These are phyloP conservation scores for Russula vinacea DNA, from an alignment of 768 basidiomycete species.

Conservation along the genomic window DNA sequence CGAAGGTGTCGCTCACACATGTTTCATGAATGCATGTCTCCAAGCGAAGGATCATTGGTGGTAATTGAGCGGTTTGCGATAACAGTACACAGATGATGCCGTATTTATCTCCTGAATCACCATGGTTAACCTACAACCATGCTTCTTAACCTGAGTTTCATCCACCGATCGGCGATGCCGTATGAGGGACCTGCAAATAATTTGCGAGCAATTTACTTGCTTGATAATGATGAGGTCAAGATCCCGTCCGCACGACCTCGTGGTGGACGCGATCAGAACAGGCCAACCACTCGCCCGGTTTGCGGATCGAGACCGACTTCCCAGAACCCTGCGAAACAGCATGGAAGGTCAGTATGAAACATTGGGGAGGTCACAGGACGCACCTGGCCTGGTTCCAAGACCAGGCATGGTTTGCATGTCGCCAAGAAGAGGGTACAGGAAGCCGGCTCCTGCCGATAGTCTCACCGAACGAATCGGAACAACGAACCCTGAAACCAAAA, in stretches of 20 bases:
- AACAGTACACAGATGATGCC: constrained; percentile 12
- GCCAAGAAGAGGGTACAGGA: constrained; percentile 92
- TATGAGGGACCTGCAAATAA: background rate
- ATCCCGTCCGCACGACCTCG: constrained; percentile 20
- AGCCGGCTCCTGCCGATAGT: constrained; percentile 89
- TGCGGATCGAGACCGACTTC: constrained; percentile 80
- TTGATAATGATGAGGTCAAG: constrained; percentile 36
- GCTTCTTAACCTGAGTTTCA: background rate
- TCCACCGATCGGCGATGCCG: background rate
- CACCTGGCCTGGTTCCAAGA: constrained; percentile 85
- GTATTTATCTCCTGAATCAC: constrained; percentile 23
- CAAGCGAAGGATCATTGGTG: constrained; percentile 35
- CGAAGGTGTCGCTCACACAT: constrained; percentile 9
- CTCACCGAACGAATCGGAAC: constrained; percentile 87
- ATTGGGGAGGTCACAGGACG: constrained; percentile 22
- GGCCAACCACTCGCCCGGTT: constrained; percentile 77
- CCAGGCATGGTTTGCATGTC: constrained; percentile 99
- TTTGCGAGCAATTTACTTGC: constrained; percentile 4
- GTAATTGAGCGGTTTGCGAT: background rate
- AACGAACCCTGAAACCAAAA: constrained; percentile 66
- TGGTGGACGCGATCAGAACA: constrained; percentile 55
- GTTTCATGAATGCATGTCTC: constrained; percentile 35
- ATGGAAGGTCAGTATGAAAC: constrained; percentile 21
- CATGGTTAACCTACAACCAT: background rate
- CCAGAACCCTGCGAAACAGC: constrained; percentile 67